Evolutionary conservation across 2,329 filamentous ascomycete genomes (phyloP), one percentile per base, ranked within the genome.

Genomic region (Phoma sp.): DNA sequence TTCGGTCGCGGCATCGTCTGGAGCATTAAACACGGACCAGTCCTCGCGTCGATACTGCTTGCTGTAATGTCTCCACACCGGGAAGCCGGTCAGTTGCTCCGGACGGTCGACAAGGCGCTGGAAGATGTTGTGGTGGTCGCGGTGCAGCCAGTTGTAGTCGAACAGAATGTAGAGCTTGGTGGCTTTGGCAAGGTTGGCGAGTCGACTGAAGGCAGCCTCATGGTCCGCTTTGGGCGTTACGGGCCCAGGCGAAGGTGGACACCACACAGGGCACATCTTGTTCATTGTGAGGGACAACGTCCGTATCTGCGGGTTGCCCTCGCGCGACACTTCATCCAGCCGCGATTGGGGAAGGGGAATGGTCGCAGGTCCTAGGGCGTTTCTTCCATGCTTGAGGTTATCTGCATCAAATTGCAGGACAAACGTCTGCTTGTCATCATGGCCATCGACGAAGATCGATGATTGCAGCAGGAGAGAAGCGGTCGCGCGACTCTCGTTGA

Each of bases 381-480:
- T 52, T 32, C 46, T 43, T 39, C 51, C 59, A 40, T 52, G 59
- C 15, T 56, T 52, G 6, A 67, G 24, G 40, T 62, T 54, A 40
- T 62, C 50, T 43, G 62, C 62, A 53, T 62, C 47, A 41, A 64
- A 65, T n/a, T 57, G 49, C 13, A 67, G 44, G 21, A 57, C 53
- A 25, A 67, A 63, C 8, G 49, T 40, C 37, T 64, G 61, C 39
- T 37, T 38, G 6, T 59, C 48, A 7, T 56, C 40, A 31, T 41
- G 53, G 29, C 52, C 58, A 31, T 54, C n/a, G 25, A 63, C 22
- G 21, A 50, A 43, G 31, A 51, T 10, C 4, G 51, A 39, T 33
- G 32, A 60, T 31, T 56, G 58, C 37, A 65, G 41, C 32, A 21
- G 57, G 13, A 63, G 33, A 4, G 60, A 64, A 17, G 57, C 55